Evolutionary conservation across 306 rosid genomes (phyloP).

Genomic region (Chamaecrista fasciculata): DNA sequence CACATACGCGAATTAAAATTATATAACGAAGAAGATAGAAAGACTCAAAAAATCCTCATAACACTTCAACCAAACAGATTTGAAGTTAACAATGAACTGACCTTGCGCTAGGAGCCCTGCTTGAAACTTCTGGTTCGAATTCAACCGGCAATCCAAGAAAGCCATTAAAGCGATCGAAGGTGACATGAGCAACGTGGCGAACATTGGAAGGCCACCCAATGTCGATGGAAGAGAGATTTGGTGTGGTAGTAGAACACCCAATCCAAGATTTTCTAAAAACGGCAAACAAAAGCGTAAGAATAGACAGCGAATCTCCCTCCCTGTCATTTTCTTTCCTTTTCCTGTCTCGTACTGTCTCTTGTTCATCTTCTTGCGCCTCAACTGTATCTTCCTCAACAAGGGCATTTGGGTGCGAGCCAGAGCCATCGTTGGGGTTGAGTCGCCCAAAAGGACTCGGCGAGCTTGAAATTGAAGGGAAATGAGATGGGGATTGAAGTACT

Average conservation of each 20-base stretch:
- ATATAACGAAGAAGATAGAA: not conserved
- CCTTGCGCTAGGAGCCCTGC: constrained; percentile 97
- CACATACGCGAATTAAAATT: too few relatives aligned
- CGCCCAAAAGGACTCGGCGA: constrained; percentile 48
- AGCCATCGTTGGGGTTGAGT: constrained; percentile 47
- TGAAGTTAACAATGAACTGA: constrained; percentile 9
- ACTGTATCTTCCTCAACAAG: constrained; percentile 45
- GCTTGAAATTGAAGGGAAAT: constrained; percentile 89
- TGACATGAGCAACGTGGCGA: constrained; percentile 92
- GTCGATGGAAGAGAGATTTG: constrained; percentile 70
- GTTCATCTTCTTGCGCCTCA: constrained; percentile 26
- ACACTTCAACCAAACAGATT: not conserved
- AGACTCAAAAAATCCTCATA: not conserved
- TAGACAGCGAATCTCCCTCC: constrained; percentile 76
- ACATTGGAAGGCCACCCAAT: constrained; percentile 97
- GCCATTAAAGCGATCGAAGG: constrained; percentile 95
- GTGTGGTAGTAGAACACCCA: constrained; percentile 54
- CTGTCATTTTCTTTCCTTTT: constrained; percentile 58
- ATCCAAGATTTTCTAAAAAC: constrained; percentile 84
- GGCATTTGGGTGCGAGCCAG: constrained; percentile 56
- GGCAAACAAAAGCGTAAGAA: constrained; percentile 67
- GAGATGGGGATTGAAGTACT: constrained; percentile 70
- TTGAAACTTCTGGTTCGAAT: constrained; percentile 91
- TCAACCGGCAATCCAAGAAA: constrained; percentile 97
- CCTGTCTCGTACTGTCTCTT: constrained; percentile 31